A percentile compares a stretch with the other conserved stretches of the same genome.
Evolutionary conservation across 2,329 filamentous ascomycete species (phyloP).

Genomic region (Scopulariopsis brevicaulis): DNA sequence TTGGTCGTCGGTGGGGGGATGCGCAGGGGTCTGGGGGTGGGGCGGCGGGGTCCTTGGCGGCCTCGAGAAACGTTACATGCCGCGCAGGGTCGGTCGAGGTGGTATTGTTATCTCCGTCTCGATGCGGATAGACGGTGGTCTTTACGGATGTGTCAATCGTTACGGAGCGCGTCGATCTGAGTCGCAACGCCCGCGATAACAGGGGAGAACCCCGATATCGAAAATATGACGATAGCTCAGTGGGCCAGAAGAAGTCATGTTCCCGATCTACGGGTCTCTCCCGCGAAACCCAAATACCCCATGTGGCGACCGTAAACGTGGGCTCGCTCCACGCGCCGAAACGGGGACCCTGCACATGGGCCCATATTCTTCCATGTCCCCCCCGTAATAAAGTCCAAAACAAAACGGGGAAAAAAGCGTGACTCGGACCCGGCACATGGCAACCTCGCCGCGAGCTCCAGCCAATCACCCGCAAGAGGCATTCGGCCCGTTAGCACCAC

Average conservation of each 20-base stretch:
- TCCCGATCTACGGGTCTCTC: too few relatives aligned
- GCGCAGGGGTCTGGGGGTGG: neutral
- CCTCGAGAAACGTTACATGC: slow-evolving; percentile 12
- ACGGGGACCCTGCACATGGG: neutral
- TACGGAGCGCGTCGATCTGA: neutral
- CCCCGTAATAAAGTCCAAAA: too few relatives aligned
- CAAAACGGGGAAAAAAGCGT: neutral
- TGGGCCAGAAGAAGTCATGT: too few relatives aligned
- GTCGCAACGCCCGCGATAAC: too few relatives aligned
- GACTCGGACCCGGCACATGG: neutral
- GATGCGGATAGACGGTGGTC: neutral
- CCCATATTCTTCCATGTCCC: neutral
- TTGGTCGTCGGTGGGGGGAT: neutral
- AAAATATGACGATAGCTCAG: too few relatives aligned
- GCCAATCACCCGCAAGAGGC: neutral
- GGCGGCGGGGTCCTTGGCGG: neutral
- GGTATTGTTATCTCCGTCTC: neutral
- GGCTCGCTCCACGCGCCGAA: neutral
- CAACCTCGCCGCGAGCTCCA: neutral
- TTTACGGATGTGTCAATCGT: neutral
- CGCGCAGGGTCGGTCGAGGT: neutral
- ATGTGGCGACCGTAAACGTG: too few relatives aligned
- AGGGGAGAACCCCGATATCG: too few relatives aligned
- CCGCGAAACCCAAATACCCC: too few relatives aligned
- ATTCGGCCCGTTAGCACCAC: neutral